Evolutionary conservation across 179 eudicot genomes (phyloP).

Genomic region (Heliamphora pulchella): DNA sequence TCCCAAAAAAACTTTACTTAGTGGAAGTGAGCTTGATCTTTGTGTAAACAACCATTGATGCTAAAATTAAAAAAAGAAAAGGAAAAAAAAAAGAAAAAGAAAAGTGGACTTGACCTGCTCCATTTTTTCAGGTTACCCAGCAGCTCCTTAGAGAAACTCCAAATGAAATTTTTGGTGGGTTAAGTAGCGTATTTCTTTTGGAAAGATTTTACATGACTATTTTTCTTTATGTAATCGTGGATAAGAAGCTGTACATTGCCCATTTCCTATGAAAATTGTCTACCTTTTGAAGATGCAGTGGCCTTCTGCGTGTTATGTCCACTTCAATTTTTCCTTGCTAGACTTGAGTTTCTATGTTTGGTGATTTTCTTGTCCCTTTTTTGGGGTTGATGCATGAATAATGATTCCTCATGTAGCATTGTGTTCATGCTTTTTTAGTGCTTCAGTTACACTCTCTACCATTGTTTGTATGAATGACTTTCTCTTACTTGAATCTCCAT

Average conservation of each 20-base stretch:
- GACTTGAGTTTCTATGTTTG: constrained; percentile 11
- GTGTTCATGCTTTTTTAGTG: background rate
- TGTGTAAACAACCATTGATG: too few species aligned
- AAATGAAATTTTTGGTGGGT: background rate
- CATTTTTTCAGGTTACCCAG: too few species aligned
- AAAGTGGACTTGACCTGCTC: background rate
- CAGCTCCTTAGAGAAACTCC: background rate
- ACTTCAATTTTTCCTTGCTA: constrained; percentile 4
- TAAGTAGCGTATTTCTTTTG: background rate
- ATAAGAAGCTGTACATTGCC: background rate
- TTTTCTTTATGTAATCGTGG: background rate
- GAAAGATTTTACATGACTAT: background rate
- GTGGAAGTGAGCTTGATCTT: background rate
- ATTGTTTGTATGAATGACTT: background rate
- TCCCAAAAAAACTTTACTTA: background rate
- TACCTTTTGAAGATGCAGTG: background rate
- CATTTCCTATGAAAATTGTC: background rate
- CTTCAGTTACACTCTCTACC: background rate
- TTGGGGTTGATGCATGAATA: background rate
- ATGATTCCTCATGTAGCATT: background rate
- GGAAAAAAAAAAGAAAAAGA: background rate
- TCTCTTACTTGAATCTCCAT: background rate
- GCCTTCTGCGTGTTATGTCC: background rate
- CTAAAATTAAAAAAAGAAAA: too few species aligned
- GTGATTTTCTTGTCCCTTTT: background rate